A percentile compares a stretch with the other conserved stretches of the same genome.
Conservation (phyloP, 2,329 filamentous ascomycete genomes). For the Arthroderma sp. region DNA sequence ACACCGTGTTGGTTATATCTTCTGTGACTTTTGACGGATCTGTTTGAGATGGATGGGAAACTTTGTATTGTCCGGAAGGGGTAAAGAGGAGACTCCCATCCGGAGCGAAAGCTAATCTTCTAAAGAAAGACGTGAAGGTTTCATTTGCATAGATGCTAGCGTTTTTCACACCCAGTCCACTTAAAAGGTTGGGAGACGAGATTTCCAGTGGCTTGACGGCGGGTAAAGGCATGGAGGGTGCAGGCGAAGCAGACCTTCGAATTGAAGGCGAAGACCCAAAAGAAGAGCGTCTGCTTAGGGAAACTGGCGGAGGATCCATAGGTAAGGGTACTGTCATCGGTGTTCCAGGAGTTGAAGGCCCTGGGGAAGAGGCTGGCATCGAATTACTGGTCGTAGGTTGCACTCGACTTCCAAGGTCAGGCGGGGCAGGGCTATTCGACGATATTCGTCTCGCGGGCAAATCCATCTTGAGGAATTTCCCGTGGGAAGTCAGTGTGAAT, state of each 20-base stretch:
- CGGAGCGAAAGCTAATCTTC: slow-evolving; percentile 82
- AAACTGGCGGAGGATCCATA: slow-evolving; percentile 91
- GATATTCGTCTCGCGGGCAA: slow-evolving; percentile 82
- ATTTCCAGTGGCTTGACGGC: slow-evolving; percentile 90
- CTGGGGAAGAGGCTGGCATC: slow-evolving; percentile 58
- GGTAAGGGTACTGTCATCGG: slow-evolving; percentile 78
- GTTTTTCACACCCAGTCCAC: slow-evolving; percentile 59
- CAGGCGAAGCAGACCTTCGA: slow-evolving; percentile 79
- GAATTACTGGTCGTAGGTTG: slow-evolving; percentile 24
- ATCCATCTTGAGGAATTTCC: slow-evolving; percentile 82
- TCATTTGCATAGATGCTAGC: slow-evolving; percentile 91
- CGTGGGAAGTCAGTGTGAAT: slow-evolving; percentile 66
- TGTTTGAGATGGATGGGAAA: slow-evolving; percentile 52
- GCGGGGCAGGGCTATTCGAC: slow-evolving; percentile 81
- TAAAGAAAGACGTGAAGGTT: slow-evolving; percentile 92
- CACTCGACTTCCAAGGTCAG: slow-evolving; percentile 46
- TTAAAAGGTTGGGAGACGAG: slow-evolving; percentile 59
- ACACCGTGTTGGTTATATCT: slow-evolving; percentile 92
- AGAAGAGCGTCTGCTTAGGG: slow-evolving; percentile 86
- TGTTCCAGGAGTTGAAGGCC: slow-evolving; percentile 82
- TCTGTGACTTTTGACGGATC: slow-evolving; percentile 61
- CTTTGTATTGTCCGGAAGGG: slow-evolving; percentile 89
- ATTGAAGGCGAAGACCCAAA: slow-evolving; percentile 64
- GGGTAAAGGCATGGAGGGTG: slow-evolving; percentile 82
- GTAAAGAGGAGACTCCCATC: slow-evolving; percentile 91